A percentile compares a stretch with the other conserved stretches of the same genome.
phyloP scores from a whole-genome alignment of 306 rosid species.

The Alnus glutinosa region DNA sequence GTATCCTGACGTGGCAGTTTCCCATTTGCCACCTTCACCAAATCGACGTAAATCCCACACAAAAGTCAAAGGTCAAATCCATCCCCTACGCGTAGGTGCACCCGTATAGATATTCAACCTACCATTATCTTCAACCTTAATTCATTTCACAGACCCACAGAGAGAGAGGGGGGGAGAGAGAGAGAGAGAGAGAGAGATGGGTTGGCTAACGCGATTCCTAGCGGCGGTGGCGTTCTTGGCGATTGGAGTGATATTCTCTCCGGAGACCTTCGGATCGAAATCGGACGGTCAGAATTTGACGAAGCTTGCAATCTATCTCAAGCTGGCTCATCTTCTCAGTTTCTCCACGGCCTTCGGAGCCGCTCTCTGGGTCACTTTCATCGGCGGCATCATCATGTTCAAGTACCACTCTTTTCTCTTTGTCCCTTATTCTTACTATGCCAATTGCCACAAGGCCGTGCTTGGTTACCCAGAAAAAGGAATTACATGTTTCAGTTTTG shows the following conservation, averaged over 20 bases:
- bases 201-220: slow-evolving; percentile 72
- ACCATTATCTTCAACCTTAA: not conserved
- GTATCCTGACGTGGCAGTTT: not conserved
- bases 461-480: not conserved
- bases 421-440: not conserved
- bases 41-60: not conserved
- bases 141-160: not conserved
- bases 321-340: slow-evolving; percentile 83
- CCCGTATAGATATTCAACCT: not conserved
- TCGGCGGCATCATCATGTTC: slow-evolving; percentile 98
- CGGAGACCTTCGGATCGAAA: slow-evolving; percentile 80
- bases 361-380: slow-evolving; percentile 94
- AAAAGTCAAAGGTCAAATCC: not conserved
- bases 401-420: slow-evolving; percentile 43
- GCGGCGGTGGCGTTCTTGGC: slow-evolving; percentile 82
- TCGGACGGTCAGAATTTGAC: slow-evolving; percentile 47
- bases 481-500: not conserved
- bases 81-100: not conserved
- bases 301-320: slow-evolving; percentile 61
- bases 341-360: slow-evolving; percentile 93
- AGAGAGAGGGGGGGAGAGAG: slow-evolving; percentile 7
- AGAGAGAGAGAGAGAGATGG: slow-evolving; percentile 45
- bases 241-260: slow-evolving; percentile 85
- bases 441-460: not conserved
- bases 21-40: not conserved